Percentiles rank a stretch among this genome's conserved stretches.
Evolutionary conservation across 2,329 filamentous ascomycete species (phyloP).

Genomic region (Botrytis sinoallii): DNA sequence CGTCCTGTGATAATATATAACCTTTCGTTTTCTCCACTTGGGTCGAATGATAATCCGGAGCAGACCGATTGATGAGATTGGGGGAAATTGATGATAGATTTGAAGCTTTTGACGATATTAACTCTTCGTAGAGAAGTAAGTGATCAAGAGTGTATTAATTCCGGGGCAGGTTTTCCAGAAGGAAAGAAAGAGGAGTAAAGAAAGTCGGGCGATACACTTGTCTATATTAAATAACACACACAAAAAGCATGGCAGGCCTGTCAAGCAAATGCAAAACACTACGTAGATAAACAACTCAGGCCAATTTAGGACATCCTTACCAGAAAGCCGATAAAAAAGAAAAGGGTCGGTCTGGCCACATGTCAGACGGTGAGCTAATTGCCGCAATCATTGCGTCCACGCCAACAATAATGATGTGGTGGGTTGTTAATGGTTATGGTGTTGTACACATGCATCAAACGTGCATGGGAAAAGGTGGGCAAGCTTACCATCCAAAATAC

Average conservation of each 20-base stretch:
- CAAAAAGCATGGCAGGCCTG: slow-evolving; percentile 7
- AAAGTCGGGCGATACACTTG: background rate
- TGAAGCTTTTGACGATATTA: background rate
- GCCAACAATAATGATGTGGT: slow-evolving; percentile 22
- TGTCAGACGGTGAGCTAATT: slow-evolving; percentile 15
- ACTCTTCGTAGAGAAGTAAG: background rate
- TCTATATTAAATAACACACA: slow-evolving; percentile 14
- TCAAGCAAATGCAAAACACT: background rate
- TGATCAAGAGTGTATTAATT: background rate
- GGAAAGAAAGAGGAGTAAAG: slow-evolving; percentile 4
- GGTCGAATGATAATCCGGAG: slow-evolving; percentile 10
- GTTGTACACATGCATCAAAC: slow-evolving; percentile 20
- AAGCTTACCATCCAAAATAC: slow-evolving; percentile 15
- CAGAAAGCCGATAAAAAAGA: slow-evolving; percentile 10
- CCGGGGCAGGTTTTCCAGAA: background rate
- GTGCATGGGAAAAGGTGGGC: slow-evolving; percentile 19
- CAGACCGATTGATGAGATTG: slow-evolving; percentile 5
- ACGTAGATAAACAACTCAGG: slow-evolving; percentile 10
- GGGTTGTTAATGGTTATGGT: slow-evolving; percentile 21
- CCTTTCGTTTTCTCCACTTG: slow-evolving; percentile 12
- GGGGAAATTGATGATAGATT: background rate
- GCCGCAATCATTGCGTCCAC: slow-evolving; percentile 12
- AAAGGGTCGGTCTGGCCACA: slow-evolving; percentile 16
- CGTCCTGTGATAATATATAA: slow-evolving; percentile 4
- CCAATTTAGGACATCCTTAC: slow-evolving; percentile 12